phyloP scores from a whole-genome alignment of 495 filamentous ascomycete genomes.

The Xanthoparmelia taractica region DNA sequence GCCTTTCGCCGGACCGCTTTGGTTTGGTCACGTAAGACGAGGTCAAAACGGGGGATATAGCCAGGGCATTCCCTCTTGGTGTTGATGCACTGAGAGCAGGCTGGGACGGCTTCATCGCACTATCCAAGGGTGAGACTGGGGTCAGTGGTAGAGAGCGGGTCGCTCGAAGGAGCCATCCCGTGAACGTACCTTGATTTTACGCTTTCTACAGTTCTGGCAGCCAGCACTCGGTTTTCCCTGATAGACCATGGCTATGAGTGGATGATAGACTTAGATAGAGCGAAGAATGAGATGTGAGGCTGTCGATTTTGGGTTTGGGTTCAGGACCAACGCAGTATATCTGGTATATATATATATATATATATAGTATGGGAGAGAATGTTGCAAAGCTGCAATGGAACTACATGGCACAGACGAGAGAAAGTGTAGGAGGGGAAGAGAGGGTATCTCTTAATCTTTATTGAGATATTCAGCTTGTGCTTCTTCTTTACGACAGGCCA shows the following conservation, averaged over 20 bases:
- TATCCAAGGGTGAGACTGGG: slow-evolving; percentile 20
- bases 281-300: neutral
- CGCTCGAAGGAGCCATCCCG: neutral
- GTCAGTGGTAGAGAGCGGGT: neutral
- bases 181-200: slow-evolving; percentile 49
- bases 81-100: slow-evolving; percentile 42
- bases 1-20: slow-evolving; percentile 48
- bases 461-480: neutral
- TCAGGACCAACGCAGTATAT: neutral
- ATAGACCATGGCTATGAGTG: slow-evolving; percentile 51
- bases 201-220: slow-evolving; percentile 57
- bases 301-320: neutral
- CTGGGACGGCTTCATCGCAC: slow-evolving; percentile 46
- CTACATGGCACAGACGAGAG: neutral
- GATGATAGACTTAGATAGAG: neutral
- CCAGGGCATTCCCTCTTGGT: slow-evolving; percentile 49
- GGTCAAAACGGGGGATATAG: slow-evolving; percentile 60
- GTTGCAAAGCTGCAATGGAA: neutral
- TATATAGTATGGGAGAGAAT: neutral
- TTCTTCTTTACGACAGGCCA: too few relatives aligned
- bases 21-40: slow-evolving; percentile 62
- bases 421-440: neutral
- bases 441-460: neutral
- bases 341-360: neutral
- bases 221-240: slow-evolving; percentile 63